Conservation (phyloP, 768 basidiomycete species). For the Sarcodon aspratus region DNA sequence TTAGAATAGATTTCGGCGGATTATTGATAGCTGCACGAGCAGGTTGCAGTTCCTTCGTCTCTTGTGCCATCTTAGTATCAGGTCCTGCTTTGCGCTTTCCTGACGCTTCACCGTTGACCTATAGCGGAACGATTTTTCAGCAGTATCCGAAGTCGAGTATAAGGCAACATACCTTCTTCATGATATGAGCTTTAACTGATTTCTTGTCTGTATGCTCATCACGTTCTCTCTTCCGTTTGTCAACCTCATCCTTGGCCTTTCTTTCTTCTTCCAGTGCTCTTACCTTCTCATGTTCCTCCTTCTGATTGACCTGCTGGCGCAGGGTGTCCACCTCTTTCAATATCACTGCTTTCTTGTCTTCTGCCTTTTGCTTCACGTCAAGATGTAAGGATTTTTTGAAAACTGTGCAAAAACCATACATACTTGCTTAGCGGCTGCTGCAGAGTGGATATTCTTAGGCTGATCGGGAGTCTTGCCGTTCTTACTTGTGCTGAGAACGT, state of each 20-base stretch:
- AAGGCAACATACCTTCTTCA: constrained; percentile 41
- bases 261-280: constrained; percentile 56
- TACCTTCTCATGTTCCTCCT: constrained; percentile 70
- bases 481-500: constrained; percentile 56
- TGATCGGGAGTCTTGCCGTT: constrained; percentile 52
- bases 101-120: constrained; percentile 53
- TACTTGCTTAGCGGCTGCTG: constrained; percentile 85
- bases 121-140: constrained; percentile 1
- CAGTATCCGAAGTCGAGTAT: not conserved
- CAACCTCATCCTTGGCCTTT: constrained; percentile 61
- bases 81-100: constrained; percentile 59
- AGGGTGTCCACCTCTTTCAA: constrained; percentile 77
- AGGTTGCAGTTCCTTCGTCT: constrained; percentile 40
- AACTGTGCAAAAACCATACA: not conserved
- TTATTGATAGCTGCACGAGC: constrained; percentile 13
- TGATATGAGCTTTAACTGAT: constrained; percentile 32
- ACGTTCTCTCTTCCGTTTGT: constrained; percentile 72
- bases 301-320: constrained; percentile 56
- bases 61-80: constrained; percentile 45
- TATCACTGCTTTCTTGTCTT: constrained; percentile 64
- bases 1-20: constrained; percentile 29
- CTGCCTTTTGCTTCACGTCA: constrained; percentile 67
- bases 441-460: constrained; percentile 73
- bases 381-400: not conserved
- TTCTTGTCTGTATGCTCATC: constrained; percentile 69